Conservation (phyloP, 257 asterid genomes). For the Nemophila menziesii region DNA sequence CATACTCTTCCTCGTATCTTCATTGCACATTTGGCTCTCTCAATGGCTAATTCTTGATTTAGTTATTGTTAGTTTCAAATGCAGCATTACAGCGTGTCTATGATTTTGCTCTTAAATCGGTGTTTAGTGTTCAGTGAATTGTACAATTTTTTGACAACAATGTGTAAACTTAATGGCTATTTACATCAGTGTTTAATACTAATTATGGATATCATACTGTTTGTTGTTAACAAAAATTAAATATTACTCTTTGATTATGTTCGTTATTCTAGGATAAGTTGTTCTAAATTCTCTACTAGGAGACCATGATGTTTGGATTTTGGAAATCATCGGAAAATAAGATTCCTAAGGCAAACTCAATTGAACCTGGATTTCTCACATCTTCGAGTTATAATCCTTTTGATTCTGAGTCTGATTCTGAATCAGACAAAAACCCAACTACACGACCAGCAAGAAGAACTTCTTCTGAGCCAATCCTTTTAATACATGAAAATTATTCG, state of each 20-base stretch:
- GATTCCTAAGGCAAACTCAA: constrained; percentile 20
- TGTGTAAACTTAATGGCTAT: too few species aligned
- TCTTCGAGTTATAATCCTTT: constrained; percentile 24
- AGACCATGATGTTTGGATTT: constrained; percentile 73
- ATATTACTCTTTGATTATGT: neutral
- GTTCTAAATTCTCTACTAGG: neutral
- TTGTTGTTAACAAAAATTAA: too few species aligned
- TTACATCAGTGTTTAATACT: too few species aligned
- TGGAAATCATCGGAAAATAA: constrained; percentile 36
- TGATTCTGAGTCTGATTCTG: constrained; percentile 27
- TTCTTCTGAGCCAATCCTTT: constrained; percentile 54
- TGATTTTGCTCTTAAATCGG: too few species aligned
- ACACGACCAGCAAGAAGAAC: constrained; percentile 42
- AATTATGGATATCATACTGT: too few species aligned
- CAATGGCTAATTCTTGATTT: too few species aligned
- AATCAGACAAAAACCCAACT: constrained; percentile 14
- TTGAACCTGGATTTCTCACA: constrained; percentile 19
- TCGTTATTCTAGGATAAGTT: neutral
- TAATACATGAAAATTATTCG: constrained; percentile 7
- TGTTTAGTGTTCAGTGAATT: too few species aligned
- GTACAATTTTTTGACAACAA: too few species aligned
- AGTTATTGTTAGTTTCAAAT: too few species aligned
- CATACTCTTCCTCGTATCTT: too few species aligned
- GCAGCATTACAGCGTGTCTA: too few species aligned
- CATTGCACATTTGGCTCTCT: too few species aligned